Evolutionary conservation across 2,329 filamentous ascomycete genomes (phyloP), one percentile per base, ranked within the genome.

Genomic region (Emergomyces orientalis): DNA sequence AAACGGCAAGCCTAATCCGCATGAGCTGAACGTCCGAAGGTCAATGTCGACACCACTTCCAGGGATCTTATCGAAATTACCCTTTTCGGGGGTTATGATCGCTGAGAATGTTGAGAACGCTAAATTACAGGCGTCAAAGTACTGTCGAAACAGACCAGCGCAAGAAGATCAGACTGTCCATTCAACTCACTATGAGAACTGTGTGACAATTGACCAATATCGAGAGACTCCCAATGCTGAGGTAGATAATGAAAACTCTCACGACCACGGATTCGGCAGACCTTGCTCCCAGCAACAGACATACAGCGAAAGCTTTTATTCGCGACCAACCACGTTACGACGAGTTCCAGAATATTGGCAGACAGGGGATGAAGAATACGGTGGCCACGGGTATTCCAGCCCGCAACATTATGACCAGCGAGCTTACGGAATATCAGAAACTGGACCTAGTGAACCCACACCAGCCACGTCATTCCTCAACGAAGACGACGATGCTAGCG

Each of bases 251-350:
- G 9, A 37, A 17, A 1, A 39, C 3, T 34, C 30, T n/a, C 52
- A 9, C 22, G 32, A 55, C 17, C 25, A 17, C 9, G 52, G 7
- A 13, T 55, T 37, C 22, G 32, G 32, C 11, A 32, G 32, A 22
- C 30, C 52, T 55, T 22, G 13, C 30, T 37, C 22, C 14, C 27
- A 34, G 27, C 30, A 39, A 14, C 27, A 32, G 22, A 37, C 52
- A 37, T 39, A 55, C 52, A 55, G 52, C 19, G 52, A n/a, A 55
- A 55, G 52, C 19, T 19, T 37, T 19, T 55, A 55, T 37, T 55
- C 52, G 9, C 52, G 52, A 39, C 52, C 52, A 22, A 39, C 52
- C 3, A 55, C 52, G 22, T 37, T 55, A 22, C 30, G 13, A 22
- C 30, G 8, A 17, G 30, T 39, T 19, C 52, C 52, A 37, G 52